Evolutionary conservation across 495 filamentous ascomycete genomes (phyloP).

Genomic region (Xylaria venustula): DNA sequence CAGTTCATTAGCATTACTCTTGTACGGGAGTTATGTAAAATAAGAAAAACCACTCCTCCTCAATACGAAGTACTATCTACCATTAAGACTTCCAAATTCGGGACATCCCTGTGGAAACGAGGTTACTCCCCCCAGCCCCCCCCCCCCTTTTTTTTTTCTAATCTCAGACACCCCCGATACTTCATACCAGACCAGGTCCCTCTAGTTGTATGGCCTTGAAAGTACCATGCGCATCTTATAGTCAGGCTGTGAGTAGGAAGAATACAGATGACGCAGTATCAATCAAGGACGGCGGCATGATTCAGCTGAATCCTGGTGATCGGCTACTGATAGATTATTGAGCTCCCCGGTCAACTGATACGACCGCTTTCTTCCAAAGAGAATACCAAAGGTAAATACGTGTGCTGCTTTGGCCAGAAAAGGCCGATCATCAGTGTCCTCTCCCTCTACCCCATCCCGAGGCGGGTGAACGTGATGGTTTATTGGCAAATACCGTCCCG

Average conservation of each 20-base stretch:
- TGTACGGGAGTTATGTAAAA: too few species aligned
- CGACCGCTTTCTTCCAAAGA: background rate
- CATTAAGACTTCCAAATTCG: background rate
- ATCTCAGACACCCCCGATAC: too few species aligned
- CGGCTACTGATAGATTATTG: background rate
- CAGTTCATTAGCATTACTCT: background rate
- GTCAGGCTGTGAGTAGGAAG: too few species aligned
- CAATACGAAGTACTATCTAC: background rate
- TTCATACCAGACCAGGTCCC: too few species aligned
- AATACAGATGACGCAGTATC: too few species aligned
- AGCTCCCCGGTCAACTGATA: background rate
- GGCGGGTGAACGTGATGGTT: conserved; percentile 26
- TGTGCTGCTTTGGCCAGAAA: conserved; percentile 21
- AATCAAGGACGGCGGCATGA: background rate
- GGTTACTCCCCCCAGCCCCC: too few species aligned
- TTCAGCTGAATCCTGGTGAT: background rate
- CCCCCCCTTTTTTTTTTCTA: too few species aligned
- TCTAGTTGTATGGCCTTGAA: too few species aligned
- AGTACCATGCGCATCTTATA: too few species aligned
- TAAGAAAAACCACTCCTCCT: background rate
- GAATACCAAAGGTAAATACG: conserved; percentile 27
- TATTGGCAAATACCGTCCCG: conserved; percentile 27
- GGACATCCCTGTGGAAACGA: background rate
- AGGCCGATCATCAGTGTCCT: conserved; percentile 19
- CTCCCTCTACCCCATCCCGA: conserved; percentile 26